A percentile compares a stretch with the other conserved stretches of the same genome.
These are phyloP conservation scores for Sporothrix sp. DNA, from an alignment of 2,329 filamentous ascomycete species.

Conservation along the genomic window DNA sequence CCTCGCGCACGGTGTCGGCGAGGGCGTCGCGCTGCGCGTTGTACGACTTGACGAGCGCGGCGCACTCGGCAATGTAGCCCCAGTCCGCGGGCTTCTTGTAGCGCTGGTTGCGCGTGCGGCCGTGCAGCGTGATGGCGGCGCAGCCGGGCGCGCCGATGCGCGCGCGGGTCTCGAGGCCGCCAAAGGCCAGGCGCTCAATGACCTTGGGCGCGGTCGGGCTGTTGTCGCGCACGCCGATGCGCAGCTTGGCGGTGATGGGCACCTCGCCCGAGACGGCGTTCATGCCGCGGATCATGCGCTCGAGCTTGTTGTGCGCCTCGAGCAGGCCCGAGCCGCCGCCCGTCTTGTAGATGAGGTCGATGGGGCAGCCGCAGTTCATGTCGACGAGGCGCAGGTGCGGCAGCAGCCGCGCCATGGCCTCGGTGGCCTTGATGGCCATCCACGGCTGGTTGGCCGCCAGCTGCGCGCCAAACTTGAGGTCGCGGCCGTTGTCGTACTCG, in stretches of 20 bases:
- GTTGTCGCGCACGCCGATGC: conserved; percentile 76
- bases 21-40: conserved; percentile 57
- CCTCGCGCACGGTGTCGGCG: conserved; percentile 67
- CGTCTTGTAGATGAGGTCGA: conserved; percentile 81
- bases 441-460: conserved; percentile 89
- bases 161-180: conserved; percentile 61
- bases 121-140: conserved; percentile 92
- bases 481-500: conserved; percentile 71
- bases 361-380: conserved; percentile 93
- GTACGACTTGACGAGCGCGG: conserved; percentile 71
- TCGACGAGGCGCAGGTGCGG: conserved; percentile 85
- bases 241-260: conserved; percentile 89
- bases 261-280: conserved; percentile 83
- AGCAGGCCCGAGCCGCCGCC: conserved; percentile 87
- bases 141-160: conserved; percentile 69
- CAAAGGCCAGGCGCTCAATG: conserved; percentile 73
- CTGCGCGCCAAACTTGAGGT: conserved; percentile 84
- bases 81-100: conserved; percentile 92
- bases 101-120: conserved; percentile 83
- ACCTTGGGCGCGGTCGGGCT: conserved; percentile 68
- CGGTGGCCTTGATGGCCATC: conserved; percentile 79
- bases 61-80: conserved; percentile 86
- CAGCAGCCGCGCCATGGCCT: conserved; percentile 65
- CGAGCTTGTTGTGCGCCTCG: conserved; percentile 78
- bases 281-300: conserved; percentile 94